Conservation (phyloP, 129 eudicot genomes). For the Artemisia argyi region DNA sequence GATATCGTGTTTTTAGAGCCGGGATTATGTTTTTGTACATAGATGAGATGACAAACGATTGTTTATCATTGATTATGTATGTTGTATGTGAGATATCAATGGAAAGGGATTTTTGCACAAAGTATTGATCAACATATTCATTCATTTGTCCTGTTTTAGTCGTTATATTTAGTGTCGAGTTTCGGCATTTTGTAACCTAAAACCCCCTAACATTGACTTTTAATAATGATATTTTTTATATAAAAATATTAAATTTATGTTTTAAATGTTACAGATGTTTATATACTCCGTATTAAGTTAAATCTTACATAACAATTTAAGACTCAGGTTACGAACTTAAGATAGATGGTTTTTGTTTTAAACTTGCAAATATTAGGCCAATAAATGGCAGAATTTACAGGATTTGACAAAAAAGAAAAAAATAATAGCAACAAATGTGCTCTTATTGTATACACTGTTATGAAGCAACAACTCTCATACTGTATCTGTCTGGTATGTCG, state of each 20-base stretch:
- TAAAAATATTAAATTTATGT: no score
- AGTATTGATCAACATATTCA: no score
- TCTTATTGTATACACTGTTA: constrained; percentile 16
- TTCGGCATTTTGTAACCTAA: no score
- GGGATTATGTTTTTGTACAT: background rate
- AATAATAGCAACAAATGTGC: background rate
- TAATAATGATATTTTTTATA: no score
- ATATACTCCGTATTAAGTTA: no score
- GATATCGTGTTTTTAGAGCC: background rate
- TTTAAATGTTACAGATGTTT: no score
- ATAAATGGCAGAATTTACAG: constrained; percentile 12
- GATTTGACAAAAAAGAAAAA: background rate
- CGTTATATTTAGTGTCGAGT: no score
- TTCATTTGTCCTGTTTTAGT: no score
- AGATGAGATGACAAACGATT: constrained; percentile 7
- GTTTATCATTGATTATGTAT: constrained; percentile 7
- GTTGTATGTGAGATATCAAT: background rate
- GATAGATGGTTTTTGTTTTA: background rate
- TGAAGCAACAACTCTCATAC: constrained; percentile 21
- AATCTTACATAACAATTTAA: no score
- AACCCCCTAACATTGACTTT: no score
- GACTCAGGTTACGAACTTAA: no score
- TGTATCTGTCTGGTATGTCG: constrained; percentile 47
- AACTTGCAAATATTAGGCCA: background rate
- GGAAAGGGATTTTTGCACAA: background rate